Evolutionary conservation across 805 yeast species (phyloP), one percentile per base, ranked within the genome.

Genomic region (Pichia nakasei): DNA sequence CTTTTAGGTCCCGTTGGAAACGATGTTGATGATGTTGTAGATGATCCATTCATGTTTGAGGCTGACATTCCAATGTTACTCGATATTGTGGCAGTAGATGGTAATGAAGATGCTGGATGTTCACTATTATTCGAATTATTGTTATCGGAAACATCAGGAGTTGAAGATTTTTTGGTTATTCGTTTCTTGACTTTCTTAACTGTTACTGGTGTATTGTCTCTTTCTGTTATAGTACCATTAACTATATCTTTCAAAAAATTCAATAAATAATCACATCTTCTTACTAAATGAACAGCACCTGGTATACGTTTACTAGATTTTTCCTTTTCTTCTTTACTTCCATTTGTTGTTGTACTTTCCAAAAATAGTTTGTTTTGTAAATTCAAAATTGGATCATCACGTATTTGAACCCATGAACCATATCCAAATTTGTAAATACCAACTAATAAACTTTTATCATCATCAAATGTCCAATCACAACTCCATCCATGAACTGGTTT

Each of bases 391-490:
- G 98, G 97, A 64, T 93, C 98, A 65, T 93, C 99, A 58, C 98
- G 73, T 38, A 93, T 89, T 57, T 85, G 89, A 3, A 74, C 60
- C 98, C 98, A 93, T 1, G 96, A 81, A 17, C 97, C 97, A 61
- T 87, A 89, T 0, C 99, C 99, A 63, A 89, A 89, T 64, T 86
- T 88, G 57, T 76, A 74, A 20, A 91, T 84, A 50, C 99, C 99
- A 31, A 85, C 76, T 48, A 93, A 62, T 43, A 93, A 70, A 78
- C 80, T 84, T 41, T 88, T 84, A 61, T 93, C 99, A 58, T 93
- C 95, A 27, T 71, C 76, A 13, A 72, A 69, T 3, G 70, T 69
- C 99, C 99, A 93, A 24, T 78, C 79, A 54, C 95, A 85, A 42
- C 76, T 75, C 99, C 99, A 93, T 37, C 85, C 91, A 56, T 79